phyloP scores from a whole-genome alignment of 371 early-diverging fungal species.

The Syncephalis plumigaleata region DNA sequence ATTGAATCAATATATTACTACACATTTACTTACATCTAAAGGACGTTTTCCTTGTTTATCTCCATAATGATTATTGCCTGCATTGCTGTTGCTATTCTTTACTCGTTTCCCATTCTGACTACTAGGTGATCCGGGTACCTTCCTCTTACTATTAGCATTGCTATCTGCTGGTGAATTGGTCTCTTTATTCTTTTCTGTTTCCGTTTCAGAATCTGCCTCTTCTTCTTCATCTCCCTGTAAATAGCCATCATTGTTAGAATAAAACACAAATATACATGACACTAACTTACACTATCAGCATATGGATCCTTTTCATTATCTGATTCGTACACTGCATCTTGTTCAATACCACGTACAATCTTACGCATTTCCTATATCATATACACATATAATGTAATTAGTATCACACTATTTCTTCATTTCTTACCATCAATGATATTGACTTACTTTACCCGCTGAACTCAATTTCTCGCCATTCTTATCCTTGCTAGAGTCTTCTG shows the following conservation, averaged over 20 bases:
- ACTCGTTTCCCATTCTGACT: too few species aligned
- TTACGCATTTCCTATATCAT: conserved; percentile 39
- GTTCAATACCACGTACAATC: conserved; percentile 47
- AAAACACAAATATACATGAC: not conserved
- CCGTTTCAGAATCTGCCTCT: not conserved
- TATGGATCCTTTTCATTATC: conserved; percentile 63
- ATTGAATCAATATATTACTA: too few species aligned
- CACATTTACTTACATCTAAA: too few species aligned
- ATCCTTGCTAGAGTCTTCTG: conserved; percentile 17
- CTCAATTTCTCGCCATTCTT: conserved; percentile 16
- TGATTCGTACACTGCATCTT: conserved; percentile 51
- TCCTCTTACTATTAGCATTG: too few species aligned
- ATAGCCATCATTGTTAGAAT: not conserved
- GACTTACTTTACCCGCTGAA: conserved; percentile 10
- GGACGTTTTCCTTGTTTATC: too few species aligned
- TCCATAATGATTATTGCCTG: too few species aligned
- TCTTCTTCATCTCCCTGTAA: not conserved
- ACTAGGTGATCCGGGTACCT: too few species aligned
- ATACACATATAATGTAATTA: conserved; percentile 5
- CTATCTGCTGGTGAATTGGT: not conserved
- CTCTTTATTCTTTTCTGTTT: not conserved
- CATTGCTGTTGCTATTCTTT: too few species aligned
- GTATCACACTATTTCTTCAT: conserved; percentile 6
- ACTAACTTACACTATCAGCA: conserved; percentile 28
- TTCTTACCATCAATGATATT: conserved; percentile 10